Evolutionary conservation across 306 rosid genomes (phyloP).

Genomic region (Urtica urens): DNA sequence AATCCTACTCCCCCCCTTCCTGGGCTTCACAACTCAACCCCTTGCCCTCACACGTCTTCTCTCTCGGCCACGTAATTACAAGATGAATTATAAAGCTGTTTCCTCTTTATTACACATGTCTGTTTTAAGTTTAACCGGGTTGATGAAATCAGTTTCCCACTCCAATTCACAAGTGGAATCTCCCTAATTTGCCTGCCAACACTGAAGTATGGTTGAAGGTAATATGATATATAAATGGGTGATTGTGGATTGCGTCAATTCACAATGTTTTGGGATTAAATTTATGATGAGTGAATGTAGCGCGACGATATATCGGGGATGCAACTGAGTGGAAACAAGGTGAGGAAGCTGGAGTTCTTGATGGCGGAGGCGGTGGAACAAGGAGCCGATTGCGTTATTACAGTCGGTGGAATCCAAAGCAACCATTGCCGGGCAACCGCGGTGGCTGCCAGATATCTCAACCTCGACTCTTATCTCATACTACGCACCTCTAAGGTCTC

Average conservation of each 20-base stretch:
- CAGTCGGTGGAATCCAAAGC: constrained; percentile 90
- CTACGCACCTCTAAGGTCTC: constrained; percentile 66
- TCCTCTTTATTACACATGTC: background rate
- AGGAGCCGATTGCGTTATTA: constrained; percentile 72
- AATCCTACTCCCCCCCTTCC: constrained; percentile 54
- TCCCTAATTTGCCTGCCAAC: constrained; percentile 64
- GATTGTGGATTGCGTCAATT: background rate
- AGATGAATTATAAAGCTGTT: background rate
- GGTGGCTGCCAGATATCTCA: constrained; percentile 80
- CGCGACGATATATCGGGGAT: constrained; percentile 93
- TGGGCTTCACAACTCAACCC: constrained; percentile 83
- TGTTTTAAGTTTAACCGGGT: background rate
- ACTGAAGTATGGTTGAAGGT: constrained; percentile 87
- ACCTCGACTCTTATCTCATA: constrained; percentile 71
- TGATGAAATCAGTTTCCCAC: constrained; percentile 54
- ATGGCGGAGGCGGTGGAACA: constrained; percentile 74
- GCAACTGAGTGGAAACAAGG: constrained; percentile 95
- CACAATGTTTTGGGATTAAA: no score
- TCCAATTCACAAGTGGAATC: constrained; percentile 95
- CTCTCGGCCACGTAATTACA: constrained; percentile 56
- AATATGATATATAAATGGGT: background rate
- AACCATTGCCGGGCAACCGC: constrained; percentile 97
- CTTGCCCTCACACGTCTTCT: constrained; percentile 51
- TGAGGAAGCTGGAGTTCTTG: constrained; percentile 79
- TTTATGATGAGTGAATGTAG: no score